These are phyloP conservation scores for Furcasterigmium sp. DNA, from an alignment of 2,329 filamentous ascomycete genomes.

Conservation along the genomic window DNA sequence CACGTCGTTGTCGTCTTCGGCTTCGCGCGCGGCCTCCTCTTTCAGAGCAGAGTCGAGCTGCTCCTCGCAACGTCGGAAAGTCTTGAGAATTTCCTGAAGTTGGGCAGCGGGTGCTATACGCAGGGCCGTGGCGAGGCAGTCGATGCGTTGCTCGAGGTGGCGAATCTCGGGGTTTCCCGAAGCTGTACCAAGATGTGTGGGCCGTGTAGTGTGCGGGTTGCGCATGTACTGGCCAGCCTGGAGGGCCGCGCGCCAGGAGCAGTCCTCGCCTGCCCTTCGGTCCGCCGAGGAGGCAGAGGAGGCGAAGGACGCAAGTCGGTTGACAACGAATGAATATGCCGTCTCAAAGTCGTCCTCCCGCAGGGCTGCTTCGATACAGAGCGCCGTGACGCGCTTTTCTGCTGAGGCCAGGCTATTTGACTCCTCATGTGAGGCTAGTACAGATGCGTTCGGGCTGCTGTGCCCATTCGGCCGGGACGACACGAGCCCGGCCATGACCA, in stretches of 20 bases:
- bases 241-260: conserved; percentile 74
- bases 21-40: conserved; percentile 62
- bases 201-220: conserved; percentile 44
- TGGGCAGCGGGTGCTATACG: conserved; percentile 65
- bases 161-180: conserved; percentile 59
- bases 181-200: conserved; percentile 55
- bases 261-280: conserved; percentile 45
- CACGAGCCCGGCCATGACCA: conserved; percentile 56
- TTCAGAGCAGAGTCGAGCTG: conserved; percentile 64
- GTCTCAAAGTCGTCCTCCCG: conserved; percentile 79
- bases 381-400: conserved; percentile 66
- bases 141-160: conserved; percentile 74
- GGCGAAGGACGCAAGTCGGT: conserved; percentile 45
- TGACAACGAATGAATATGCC: conserved; percentile 78
- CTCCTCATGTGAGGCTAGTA: conserved; percentile 16
- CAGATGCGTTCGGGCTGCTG: no score
- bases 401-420: conserved; percentile 26
- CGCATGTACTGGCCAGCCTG: conserved; percentile 71
- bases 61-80: conserved; percentile 73
- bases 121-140: conserved; percentile 70
- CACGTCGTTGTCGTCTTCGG: conserved; percentile 60
- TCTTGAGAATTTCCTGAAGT: conserved; percentile 69
- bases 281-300: conserved; percentile 16
- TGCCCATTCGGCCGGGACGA: no score
- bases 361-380: conserved; percentile 75